Percentiles rank a stretch among this genome's conserved stretches.
Evolutionary conservation across 1,139 yeast genomes (phyloP).

Genomic region (Starmera stellimalicola): DNA sequence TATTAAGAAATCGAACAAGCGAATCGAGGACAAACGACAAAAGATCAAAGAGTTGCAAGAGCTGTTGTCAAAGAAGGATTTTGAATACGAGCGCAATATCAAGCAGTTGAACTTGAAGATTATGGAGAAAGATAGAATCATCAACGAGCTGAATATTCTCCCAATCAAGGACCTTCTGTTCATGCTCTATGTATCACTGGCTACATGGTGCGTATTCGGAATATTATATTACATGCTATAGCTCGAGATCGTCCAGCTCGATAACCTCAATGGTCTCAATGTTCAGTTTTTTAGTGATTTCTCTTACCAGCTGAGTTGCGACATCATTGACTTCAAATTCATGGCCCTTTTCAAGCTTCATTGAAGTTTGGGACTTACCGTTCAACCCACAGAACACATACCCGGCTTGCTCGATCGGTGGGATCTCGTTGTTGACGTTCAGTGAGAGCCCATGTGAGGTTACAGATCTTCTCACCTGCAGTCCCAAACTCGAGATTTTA

Average conservation of each 20-base stretch:
- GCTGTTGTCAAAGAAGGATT: not conserved
- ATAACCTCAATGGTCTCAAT: conserved; percentile 35
- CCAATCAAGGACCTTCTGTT: too few species aligned
- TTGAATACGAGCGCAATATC: not conserved
- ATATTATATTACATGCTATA: too few species aligned
- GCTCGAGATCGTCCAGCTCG: conserved; percentile 21
- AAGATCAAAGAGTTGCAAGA: not conserved
- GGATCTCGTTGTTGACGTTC: conserved; percentile 66
- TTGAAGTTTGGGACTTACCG: conserved; percentile 45
- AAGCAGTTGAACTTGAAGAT: not conserved
- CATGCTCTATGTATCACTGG: too few species aligned
- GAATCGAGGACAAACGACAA: not conserved
- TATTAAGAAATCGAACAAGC: not conserved
- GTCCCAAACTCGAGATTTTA: conserved; percentile 86
- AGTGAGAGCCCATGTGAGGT: conserved; percentile 88
- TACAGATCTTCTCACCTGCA: conserved; percentile 74
- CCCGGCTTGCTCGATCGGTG: conserved; percentile 49
- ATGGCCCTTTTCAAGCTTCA: conserved; percentile 23
- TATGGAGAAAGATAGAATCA: not conserved
- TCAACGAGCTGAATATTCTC: conserved; percentile 1
- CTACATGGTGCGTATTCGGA: too few species aligned
- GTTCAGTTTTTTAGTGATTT: conserved; percentile 40
- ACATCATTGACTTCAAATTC: conserved; percentile 24
- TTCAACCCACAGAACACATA: conserved; percentile 84
- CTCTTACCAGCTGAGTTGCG: conserved; percentile 41